These are phyloP conservation scores for Endocladia muricata DNA, from an alignment of 31 red algal species.

Conservation along the genomic window DNA sequence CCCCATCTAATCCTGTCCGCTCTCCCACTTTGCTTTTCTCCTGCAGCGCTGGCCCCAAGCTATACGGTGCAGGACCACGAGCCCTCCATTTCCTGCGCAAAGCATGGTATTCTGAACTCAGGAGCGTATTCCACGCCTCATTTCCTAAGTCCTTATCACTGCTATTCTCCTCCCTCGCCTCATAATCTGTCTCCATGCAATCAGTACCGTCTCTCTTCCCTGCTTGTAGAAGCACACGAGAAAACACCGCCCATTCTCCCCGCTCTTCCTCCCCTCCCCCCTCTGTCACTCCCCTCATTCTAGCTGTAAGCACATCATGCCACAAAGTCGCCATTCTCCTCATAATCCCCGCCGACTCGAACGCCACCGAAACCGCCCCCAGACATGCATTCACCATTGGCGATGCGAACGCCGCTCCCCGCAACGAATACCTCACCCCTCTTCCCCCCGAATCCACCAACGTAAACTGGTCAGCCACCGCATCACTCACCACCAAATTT, in stretches of 20 bases:
- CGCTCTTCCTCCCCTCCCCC: background rate
- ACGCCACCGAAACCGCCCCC: conserved; percentile 30
- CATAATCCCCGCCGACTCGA: conserved; percentile 32
- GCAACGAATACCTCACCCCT: conserved; percentile 11
- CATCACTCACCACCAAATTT: conserved; percentile 2
- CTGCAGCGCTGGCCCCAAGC: background rate
- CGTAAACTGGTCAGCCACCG: conserved; percentile 32
- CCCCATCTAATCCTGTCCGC: conserved; percentile 5
- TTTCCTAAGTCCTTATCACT: background rate
- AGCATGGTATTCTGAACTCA: conserved; percentile 23
- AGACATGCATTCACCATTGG: conserved; percentile 49
- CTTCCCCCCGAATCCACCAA: background rate
- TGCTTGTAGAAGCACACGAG: background rate
- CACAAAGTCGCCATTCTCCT: conserved; percentile 31
- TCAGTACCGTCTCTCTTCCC: no score
- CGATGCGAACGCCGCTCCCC: conserved; percentile 14
- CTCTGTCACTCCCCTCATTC: background rate
- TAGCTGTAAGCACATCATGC: conserved; percentile 41
- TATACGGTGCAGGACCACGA: conserved; percentile 7
- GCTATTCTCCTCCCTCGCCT: conserved; percentile 11
- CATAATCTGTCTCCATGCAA: background rate
- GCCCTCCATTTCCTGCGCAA: background rate
- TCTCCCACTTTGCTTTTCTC: background rate
- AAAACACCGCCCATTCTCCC: conserved; percentile 53
- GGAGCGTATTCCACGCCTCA: conserved; percentile 37